Evolutionary conservation across 129 eudicot species (phyloP).

Genomic region (Centella asiatica): DNA sequence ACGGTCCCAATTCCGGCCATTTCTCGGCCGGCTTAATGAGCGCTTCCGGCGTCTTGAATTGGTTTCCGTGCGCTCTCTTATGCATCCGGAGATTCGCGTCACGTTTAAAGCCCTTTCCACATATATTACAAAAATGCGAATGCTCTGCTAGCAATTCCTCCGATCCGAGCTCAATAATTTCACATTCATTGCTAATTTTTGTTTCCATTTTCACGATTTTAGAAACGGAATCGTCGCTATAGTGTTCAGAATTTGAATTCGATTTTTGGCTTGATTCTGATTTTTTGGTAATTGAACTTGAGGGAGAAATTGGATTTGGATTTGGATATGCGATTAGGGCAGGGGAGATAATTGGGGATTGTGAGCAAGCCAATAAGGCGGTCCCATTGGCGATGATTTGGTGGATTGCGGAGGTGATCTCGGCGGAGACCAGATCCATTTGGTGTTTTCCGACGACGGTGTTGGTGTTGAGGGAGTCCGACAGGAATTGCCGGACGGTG

Average conservation of each 20-base stretch:
- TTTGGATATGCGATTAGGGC: background rate
- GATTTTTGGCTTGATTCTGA: background rate
- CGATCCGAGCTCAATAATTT: conserved; percentile 68
- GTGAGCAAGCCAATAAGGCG: conserved; percentile 41
- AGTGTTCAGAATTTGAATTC: conserved; percentile 4
- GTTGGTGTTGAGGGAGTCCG: conserved; percentile 45
- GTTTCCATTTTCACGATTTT: conserved; percentile 18
- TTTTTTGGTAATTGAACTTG: background rate
- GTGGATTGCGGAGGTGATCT: conserved; percentile 65
- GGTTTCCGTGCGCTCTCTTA: conserved; percentile 90
- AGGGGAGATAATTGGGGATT: background rate
- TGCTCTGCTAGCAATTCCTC: conserved; percentile 77
- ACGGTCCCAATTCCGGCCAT: conserved; percentile 8
- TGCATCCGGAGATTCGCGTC: conserved; percentile 96
- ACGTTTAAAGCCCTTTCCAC: conserved; percentile 94
- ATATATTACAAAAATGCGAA: conserved; percentile 65
- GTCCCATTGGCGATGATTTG: conserved; percentile 64
- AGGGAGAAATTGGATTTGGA: background rate
- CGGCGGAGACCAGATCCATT: conserved; percentile 41
- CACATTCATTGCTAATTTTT: conserved; percentile 21
- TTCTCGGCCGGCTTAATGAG: conserved; percentile 61
- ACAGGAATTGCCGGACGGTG: conserved; percentile 49
- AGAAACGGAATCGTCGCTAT: conserved; percentile 1
- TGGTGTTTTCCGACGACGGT: conserved; percentile 33
- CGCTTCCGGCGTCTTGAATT: conserved; percentile 67